Conservation (phyloP, 352 stramenopile species). For the Phytophthora cryptogea region DNA sequence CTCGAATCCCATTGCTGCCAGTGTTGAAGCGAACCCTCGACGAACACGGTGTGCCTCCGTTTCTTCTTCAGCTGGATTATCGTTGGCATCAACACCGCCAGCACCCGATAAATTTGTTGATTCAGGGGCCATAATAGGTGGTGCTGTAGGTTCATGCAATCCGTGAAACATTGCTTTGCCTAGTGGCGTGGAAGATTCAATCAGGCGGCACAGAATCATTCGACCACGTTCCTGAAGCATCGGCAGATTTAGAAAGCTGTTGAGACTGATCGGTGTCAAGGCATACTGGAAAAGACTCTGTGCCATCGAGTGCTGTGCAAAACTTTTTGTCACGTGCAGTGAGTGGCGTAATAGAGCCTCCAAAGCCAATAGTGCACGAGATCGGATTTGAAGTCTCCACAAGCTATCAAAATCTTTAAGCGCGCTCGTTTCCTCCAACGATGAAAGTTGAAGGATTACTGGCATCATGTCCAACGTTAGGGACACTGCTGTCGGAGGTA, state of each 20-base stretch:
- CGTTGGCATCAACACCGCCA: conserved; percentile 35
- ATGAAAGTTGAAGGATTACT: conserved; percentile 81
- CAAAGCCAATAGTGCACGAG: conserved; percentile 74
- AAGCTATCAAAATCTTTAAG: conserved; percentile 76
- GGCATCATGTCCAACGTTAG: conserved; percentile 82
- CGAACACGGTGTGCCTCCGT: conserved; percentile 72
- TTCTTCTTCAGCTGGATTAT: conserved; percentile 74
- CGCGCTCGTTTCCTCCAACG: conserved; percentile 69
- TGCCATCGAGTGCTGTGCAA: conserved; percentile 45
- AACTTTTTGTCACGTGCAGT: conserved; percentile 42
- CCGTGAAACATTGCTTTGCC: conserved; percentile 79
- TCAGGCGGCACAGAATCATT: conserved; percentile 85
- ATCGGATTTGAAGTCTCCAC: conserved; percentile 87
- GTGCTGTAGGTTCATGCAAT: conserved; percentile 58
- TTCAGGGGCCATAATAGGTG: conserved; percentile 28
- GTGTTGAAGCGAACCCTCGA: conserved; percentile 76
- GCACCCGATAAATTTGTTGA: conserved; percentile 1
- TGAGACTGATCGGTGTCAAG: conserved; percentile 66
- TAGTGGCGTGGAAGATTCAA: conserved; percentile 82
- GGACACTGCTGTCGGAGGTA: conserved; percentile 50
- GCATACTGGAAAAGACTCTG: conserved; percentile 62
- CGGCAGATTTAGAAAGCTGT: conserved; percentile 74
- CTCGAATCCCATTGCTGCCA: conserved; percentile 89
- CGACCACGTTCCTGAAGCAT: conserved; percentile 80
- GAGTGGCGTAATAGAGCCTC: conserved; percentile 76